Percentiles rank a stretch among this genome's conserved stretches.
Conservation (phyloP, 139 green algal genomes). For the Chlorella sorokiniana region DNA sequence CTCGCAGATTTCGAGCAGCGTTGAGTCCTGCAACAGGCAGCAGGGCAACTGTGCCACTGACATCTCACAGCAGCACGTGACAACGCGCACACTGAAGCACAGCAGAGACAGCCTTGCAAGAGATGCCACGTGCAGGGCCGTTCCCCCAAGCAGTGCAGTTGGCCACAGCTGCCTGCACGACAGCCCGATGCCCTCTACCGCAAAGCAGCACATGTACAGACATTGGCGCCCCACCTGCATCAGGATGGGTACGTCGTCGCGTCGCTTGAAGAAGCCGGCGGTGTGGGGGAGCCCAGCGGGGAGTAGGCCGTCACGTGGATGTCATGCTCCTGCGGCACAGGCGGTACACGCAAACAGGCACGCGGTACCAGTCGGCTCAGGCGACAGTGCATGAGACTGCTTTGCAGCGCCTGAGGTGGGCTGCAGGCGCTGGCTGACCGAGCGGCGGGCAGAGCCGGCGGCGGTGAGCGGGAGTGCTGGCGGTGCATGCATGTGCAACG, state of each 20-base stretch:
- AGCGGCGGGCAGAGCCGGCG: no score
- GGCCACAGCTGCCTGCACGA: neutral
- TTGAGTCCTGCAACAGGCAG: neutral
- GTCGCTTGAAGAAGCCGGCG: conserved; percentile 60
- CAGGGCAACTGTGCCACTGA: neutral
- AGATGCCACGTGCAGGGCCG: neutral
- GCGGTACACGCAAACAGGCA: neutral
- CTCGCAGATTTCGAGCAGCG: neutral
- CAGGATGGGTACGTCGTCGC: conserved; percentile 51
- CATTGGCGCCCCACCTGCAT: conserved; percentile 62
- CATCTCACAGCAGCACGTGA: neutral
- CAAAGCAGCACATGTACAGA: no score
- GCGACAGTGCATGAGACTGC: neutral
- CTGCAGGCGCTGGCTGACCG: no score
- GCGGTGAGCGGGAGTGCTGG: no score
- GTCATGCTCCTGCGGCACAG: conserved; percentile 26
- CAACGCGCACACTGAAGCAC: neutral
- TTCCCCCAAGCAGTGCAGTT: neutral
- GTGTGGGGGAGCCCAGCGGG: conserved; percentile 86
- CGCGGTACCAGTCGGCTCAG: neutral
- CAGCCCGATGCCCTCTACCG: neutral
- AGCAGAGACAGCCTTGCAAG: neutral
- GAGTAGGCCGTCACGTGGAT: conserved; percentile 94
- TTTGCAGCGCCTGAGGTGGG: no score
- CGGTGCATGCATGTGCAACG: neutral